Evolutionary conservation across 2,329 filamentous ascomycete genomes (phyloP).

Genomic region (Penicillium sp.): DNA sequence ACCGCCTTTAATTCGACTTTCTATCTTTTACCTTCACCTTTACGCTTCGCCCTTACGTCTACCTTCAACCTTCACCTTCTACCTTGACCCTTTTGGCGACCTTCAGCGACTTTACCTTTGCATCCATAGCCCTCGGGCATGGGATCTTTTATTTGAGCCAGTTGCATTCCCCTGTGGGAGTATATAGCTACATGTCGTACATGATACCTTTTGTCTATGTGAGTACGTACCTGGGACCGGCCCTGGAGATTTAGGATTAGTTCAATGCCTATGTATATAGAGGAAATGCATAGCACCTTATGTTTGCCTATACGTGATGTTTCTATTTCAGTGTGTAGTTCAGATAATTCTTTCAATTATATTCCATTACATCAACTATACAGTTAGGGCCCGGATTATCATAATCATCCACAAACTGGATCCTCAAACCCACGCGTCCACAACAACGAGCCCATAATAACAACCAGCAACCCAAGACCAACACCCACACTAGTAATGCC

Average conservation of each 20-base stretch:
- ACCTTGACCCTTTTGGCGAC: constrained; percentile 3
- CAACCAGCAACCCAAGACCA: constrained; percentile 48
- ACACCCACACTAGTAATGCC: constrained; percentile 46
- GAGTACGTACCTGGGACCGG: constrained; percentile 3
- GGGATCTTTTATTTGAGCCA: constrained; percentile 16
- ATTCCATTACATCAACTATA: too few relatives aligned
- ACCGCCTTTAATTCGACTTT: constrained; percentile 1
- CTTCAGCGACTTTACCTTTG: constrained; percentile 21
- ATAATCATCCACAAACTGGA: constrained; percentile 28
- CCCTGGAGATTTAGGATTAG: background rate
- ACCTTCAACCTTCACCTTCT: background rate
- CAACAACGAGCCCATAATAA: constrained; percentile 54
- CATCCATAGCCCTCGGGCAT: constrained; percentile 20
- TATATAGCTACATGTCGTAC: constrained; percentile 35
- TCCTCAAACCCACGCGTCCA: constrained; percentile 47
- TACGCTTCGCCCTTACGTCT: background rate
- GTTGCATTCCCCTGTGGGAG: constrained; percentile 26
- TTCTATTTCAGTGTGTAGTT: background rate
- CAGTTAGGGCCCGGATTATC: too few relatives aligned
- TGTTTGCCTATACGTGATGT: background rate
- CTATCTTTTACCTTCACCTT: background rate
- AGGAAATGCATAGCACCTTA: constrained; percentile 1
- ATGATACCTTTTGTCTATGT: constrained; percentile 31
- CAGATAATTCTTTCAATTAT: too few relatives aligned
- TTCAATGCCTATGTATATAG: constrained; percentile 11